Percentiles rank a stretch among this genome's conserved stretches.
Evolutionary conservation across 495 filamentous ascomycete genomes (phyloP).

Genomic region (Neurospora tetraspora): DNA sequence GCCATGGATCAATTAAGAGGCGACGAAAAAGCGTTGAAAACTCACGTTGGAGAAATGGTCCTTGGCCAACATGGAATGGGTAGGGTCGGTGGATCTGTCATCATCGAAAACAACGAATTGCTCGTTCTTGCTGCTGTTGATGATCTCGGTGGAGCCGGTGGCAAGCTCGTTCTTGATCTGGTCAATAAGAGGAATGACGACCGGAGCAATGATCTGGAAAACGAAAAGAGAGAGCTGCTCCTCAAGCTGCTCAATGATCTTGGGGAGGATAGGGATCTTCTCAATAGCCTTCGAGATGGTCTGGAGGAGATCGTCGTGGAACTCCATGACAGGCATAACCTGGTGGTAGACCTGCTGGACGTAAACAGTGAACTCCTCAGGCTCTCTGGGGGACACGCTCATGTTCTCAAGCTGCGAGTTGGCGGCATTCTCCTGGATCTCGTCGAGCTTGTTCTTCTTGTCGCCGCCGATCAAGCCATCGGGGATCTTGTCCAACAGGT

Average conservation of each 20-base stretch:
- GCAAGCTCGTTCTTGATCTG: slow-evolving; percentile 78
- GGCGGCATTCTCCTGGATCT: slow-evolving; percentile 58
- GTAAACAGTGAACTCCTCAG: slow-evolving; percentile 64
- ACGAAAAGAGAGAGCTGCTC: slow-evolving; percentile 76
- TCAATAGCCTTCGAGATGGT: slow-evolving; percentile 65
- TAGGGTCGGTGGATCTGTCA: slow-evolving; percentile 63
- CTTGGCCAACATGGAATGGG: slow-evolving; percentile 93
- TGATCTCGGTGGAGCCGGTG: slow-evolving; percentile 77
- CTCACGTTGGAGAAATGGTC: slow-evolving; percentile 74
- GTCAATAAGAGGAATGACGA: slow-evolving; percentile 71
- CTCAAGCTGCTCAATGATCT: slow-evolving; percentile 69
- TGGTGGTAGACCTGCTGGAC: slow-evolving; percentile 56
- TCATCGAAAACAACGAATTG: slow-evolving; percentile 83
- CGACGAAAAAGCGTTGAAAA: not conserved
- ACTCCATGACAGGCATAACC: slow-evolving; percentile 77
- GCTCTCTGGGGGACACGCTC: slow-evolving; percentile 57
- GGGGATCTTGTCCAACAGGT: slow-evolving; percentile 69
- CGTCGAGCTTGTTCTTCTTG: slow-evolving; percentile 54
- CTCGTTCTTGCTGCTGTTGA: slow-evolving; percentile 64
- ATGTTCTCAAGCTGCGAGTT: slow-evolving; percentile 55
- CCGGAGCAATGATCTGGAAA: slow-evolving; percentile 76
- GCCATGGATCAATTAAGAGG: not conserved
- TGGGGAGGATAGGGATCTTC: slow-evolving; percentile 67
- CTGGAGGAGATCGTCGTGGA: slow-evolving; percentile 79
- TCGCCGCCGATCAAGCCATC: slow-evolving; percentile 61